Percentiles rank a stretch among this genome's conserved stretches.
Evolutionary conservation across 257 asterid genomes (phyloP).

Genomic region (Fraxinus anomala): DNA sequence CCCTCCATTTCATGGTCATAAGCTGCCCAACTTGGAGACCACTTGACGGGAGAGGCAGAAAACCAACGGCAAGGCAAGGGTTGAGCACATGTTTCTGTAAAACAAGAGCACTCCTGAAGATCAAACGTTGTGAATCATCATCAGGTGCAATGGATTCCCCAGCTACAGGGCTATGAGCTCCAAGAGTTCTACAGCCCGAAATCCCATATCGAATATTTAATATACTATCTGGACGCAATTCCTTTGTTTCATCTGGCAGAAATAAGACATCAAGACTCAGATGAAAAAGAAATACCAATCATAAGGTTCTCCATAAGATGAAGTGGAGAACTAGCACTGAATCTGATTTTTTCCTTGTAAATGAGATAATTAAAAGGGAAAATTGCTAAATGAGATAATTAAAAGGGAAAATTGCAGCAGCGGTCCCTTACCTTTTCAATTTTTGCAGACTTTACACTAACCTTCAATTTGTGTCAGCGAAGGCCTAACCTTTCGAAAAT

Average conservation of each 20-base stretch:
- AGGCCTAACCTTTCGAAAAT: no score
- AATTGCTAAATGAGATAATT: neutral
- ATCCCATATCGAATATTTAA: conserved; percentile 72
- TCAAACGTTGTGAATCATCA: conserved; percentile 51
- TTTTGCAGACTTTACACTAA: no score
- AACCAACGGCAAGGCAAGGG: conserved; percentile 97
- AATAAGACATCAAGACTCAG: conserved; percentile 11
- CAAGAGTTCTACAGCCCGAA: conserved; percentile 69
- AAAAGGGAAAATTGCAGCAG: neutral
- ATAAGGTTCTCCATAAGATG: neutral
- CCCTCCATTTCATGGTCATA: conserved; percentile 92
- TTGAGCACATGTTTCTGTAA: conserved; percentile 88
- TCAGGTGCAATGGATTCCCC: conserved; percentile 44
- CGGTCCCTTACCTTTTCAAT: no score
- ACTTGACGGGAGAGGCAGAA: conserved; percentile 85
- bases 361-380: neutral
- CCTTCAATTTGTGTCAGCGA: no score
- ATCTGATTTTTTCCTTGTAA: conserved; percentile 2
- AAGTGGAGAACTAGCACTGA: neutral
- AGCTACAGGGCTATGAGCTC: conserved; percentile 81
- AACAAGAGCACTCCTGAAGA: conserved; percentile 71
- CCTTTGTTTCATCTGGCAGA: conserved; percentile 60
- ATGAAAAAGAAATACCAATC: neutral
- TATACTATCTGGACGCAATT: conserved; percentile 56
- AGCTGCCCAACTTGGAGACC: conserved; percentile 96